Conservation (phyloP, 73 alveolate species). For the Paramecium primaurelia region DNA sequence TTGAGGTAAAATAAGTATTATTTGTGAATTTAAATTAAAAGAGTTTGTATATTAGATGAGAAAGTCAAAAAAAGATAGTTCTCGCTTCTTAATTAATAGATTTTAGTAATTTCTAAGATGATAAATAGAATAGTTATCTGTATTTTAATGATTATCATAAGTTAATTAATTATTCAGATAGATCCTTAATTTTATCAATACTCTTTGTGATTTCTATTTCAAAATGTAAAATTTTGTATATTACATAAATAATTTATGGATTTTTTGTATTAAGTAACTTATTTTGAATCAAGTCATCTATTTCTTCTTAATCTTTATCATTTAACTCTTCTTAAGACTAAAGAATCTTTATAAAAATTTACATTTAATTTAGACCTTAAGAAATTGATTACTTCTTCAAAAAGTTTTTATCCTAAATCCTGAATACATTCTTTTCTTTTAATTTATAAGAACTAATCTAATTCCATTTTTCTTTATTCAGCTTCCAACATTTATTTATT, state of each 20-base stretch:
- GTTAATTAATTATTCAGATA: conserved; percentile 12
- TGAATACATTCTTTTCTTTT: conserved; percentile 33
- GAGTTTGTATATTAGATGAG: too few relatives aligned
- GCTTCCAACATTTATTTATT: neutral
- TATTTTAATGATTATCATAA: neutral
- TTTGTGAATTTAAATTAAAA: too few relatives aligned
- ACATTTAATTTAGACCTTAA: conserved; percentile 55
- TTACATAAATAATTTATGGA: conserved; percentile 13
- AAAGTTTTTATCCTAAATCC: conserved; percentile 46
- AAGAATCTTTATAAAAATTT: neutral
- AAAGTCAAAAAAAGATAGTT: too few relatives aligned
- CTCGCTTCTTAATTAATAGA: neutral
- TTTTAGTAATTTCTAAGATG: neutral
- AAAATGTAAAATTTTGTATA: conserved; percentile 50
- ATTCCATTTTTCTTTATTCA: conserved; percentile 44
- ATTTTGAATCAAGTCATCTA: conserved; percentile 33
- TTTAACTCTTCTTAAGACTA: conserved; percentile 51
- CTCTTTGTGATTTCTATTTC: conserved; percentile 47
- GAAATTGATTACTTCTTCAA: conserved; percentile 32
- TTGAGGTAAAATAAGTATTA: neutral
- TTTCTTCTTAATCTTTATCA: conserved; percentile 58
- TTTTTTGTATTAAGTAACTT: conserved; percentile 37
- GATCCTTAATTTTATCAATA: neutral
- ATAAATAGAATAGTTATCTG: neutral
- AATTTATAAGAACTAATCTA: neutral